Evolutionary conservation across 371 early-diverging fungal genomes (phyloP), one percentile per base, ranked within the genome.

Genomic region (Choanephora cucurbitarum): DNA sequence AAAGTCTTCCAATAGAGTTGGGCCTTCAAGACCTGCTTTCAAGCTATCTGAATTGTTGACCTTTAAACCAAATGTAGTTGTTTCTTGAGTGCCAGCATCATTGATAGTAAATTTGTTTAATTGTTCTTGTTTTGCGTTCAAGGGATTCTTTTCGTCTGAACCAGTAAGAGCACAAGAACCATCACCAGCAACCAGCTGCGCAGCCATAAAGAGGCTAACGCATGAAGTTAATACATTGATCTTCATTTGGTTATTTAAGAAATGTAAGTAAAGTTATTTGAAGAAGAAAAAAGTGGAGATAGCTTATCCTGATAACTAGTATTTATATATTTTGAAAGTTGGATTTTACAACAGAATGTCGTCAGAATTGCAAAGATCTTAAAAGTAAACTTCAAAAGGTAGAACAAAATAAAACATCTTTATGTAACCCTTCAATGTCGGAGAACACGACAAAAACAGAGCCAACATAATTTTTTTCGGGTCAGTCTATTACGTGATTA

Each of bases 1-100:
- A 43, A 79, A 77, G 50, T 83, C 83, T 55, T 80, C 72, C 57
- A 81, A 39, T 18, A 80, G 52, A 13, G 73, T 67, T 17, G 81
- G 79, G 0, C 81, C 83, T 46, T 72, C 66, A 13, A 57, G 49
- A 19, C 79, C 80, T 49, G 78, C 83, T 32, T 62, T 65, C 3
- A 73, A 42, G 18, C 61, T 64, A 44, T 68, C 65, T 6, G 61
- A 53, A 44, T 60, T 64, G 39, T 68, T 64, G 43, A 68, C 49
- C 24, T 64, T 68, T 44, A 44, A 48, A 51, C 68, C 68, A 49
- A 64, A 64, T n/a, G 54, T 52, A 13, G 68, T 57, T 5, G 64
- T 68, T 32, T 68, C 64, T 22, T 57, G 60, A 11, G 61, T 54
- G 9, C 64, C 64, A 14, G 43, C 62, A 49, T 66, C 57, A 44